Conservation (phyloP, 2,329 filamentous ascomycete genomes). For the Septoria petroselini region DNA sequence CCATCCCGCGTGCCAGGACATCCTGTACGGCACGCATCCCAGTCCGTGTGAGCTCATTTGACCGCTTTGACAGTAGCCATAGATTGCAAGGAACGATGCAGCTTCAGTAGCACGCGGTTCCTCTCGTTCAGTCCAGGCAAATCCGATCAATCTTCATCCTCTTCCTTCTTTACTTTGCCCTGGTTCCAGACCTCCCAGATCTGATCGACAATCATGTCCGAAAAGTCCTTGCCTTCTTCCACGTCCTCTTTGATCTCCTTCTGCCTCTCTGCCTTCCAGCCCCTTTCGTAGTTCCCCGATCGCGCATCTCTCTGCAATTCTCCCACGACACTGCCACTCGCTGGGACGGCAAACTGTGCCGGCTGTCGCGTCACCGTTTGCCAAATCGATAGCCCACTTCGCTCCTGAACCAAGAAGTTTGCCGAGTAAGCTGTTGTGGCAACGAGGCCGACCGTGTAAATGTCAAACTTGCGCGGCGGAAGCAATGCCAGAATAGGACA, state of each 20-base stretch:
- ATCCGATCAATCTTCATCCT: conserved; percentile 24
- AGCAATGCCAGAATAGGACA: conserved; percentile 56
- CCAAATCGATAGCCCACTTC: conserved; percentile 32
- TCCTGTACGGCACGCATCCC: too few species aligned
- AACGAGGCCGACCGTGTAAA: conserved; percentile 56
- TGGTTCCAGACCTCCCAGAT: conserved; percentile 40
- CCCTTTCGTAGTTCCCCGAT: conserved; percentile 38
- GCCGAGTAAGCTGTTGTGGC: conserved; percentile 50
- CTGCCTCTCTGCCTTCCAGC: conserved; percentile 45
- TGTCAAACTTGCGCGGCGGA: conserved; percentile 61
- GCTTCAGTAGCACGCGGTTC: neutral
- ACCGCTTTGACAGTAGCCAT: too few species aligned
- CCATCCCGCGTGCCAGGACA: too few species aligned
- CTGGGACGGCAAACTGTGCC: neutral
- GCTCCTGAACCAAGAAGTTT: conserved; percentile 47
- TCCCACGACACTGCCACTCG: conserved; percentile 16
- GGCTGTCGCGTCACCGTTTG: conserved; percentile 30
- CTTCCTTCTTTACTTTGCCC: conserved; percentile 37
- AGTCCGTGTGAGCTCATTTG: too few species aligned
- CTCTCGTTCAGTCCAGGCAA: too few species aligned
- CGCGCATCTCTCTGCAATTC: conserved; percentile 24
- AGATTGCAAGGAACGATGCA: neutral
- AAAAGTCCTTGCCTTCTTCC: conserved; percentile 40
- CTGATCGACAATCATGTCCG: conserved; percentile 42
- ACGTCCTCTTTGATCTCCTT: conserved; percentile 46